Percentiles rank a stretch among this genome's conserved stretches.
phyloP scores from a whole-genome alignment of 108 stramenopile species.

The Pseudonitzschia pungens region DNA sequence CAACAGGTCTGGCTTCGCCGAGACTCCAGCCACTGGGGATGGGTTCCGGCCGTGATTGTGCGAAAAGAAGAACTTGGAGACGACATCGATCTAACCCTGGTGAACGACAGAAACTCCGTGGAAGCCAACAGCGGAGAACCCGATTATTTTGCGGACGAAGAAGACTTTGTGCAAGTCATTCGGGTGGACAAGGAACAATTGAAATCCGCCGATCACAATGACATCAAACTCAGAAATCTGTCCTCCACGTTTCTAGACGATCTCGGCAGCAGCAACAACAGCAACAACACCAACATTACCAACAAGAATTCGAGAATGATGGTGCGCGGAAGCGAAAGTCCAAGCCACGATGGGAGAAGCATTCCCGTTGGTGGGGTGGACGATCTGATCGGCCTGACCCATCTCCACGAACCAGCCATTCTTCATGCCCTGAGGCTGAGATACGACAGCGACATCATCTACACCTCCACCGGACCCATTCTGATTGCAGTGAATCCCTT shows the following conservation, averaged over 20 bases:
- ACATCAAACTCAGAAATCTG: constrained; percentile 79
- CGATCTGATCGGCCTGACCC: constrained; percentile 81
- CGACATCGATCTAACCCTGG: constrained; percentile 58
- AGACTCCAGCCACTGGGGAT: constrained; percentile 81
- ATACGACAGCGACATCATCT: constrained; percentile 83
- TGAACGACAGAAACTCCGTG: constrained; percentile 41
- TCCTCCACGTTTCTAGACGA: constrained; percentile 38
- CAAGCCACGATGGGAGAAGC: not conserved
- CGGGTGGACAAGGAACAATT: constrained; percentile 67
- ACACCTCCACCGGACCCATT: constrained; percentile 90
- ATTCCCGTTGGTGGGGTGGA: constrained; percentile 64
- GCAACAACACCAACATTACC: not conserved
- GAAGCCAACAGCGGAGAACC: constrained; percentile 28
- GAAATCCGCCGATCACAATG: constrained; percentile 71
- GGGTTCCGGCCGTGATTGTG: constrained; percentile 83
- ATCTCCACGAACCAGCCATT: constrained; percentile 87
- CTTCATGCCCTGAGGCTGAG: constrained; percentile 75
- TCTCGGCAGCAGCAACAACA: not conserved
- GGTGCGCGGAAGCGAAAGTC: constrained; percentile 58
- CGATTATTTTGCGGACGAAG: constrained; percentile 50
- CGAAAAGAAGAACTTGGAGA: constrained; percentile 58
- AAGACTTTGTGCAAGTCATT: constrained; percentile 52
- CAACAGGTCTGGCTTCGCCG: constrained; percentile 84
- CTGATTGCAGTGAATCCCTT: constrained; percentile 95
- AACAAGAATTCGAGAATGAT: not conserved